Base-by-base conservation (phyloP, 2,329 filamentous ascomycete species). In the Atkinsonella texensis region DNA sequence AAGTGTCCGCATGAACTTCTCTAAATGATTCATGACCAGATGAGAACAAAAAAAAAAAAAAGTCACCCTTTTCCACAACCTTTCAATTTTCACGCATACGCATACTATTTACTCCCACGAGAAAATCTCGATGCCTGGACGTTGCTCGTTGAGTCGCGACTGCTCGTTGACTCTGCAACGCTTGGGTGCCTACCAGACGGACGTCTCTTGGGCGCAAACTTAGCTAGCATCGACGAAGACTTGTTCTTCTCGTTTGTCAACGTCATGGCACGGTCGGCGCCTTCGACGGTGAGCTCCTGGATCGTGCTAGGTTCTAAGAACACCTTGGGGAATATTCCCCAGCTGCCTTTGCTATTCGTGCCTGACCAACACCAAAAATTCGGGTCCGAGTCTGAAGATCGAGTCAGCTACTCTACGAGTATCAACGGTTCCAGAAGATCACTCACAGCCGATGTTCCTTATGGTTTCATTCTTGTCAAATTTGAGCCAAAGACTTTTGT, bases 391-490 rank as follows among this genome's bases (percentile, higher is more conserved):
- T 70, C 73, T 75, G 20, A 8, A 18, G 28, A 17, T 42, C 12
- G 18, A 17, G 48, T 50, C 41, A 50, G 41, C n/a, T 17, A 6
- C 23, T 18, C 28, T 18, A 4, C 38, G 4, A 35, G 11, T 38
- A 4, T 38, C 35, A 38, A 38, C 35, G 10, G 15, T 12, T 18
- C 10, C 18, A 23, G 4, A 28, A 28, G 28, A 28, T 10, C n/a
- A 71, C 74, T 69, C 60, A 75, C 75, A 79, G 49, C 67, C 68
- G 23, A 79, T 87, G 65, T 83, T 87, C 56, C 74, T 80, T 15
- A 85, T 83, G 3, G 74, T 71, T 55, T 87, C 83, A 18, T 79
- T 80, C 61, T 83, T 84, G 32, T 83, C 81, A 59, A 87, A 79
- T 56, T 68, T 72, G n/a, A 81, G 65, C 77, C 77, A 81, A 11